A percentile compares a stretch with the other conserved stretches of the same genome.
These are phyloP conservation scores for Neonectria hederae DNA, from an alignment of 2,329 filamentous ascomycete genomes.

Conservation along the genomic window DNA sequence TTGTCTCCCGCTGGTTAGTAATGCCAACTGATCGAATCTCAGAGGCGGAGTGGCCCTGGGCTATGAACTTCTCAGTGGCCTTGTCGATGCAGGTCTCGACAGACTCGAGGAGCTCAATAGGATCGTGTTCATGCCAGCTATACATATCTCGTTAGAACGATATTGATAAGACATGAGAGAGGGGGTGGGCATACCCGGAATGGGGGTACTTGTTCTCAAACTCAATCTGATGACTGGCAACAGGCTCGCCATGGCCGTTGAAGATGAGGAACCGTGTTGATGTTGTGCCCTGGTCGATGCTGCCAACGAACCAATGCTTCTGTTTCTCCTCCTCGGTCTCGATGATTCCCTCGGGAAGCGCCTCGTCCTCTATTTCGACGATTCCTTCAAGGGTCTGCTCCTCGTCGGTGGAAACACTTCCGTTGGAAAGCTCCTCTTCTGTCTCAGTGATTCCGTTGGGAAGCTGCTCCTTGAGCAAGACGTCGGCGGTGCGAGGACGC, in stretches of 20 bases:
- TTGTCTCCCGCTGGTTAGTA: constrained; percentile 91
- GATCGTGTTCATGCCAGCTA: constrained; percentile 93
- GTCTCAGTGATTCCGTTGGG: constrained; percentile 43
- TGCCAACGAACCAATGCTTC: constrained; percentile 76
- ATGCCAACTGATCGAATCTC: constrained; percentile 84
- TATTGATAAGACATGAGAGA: not conserved
- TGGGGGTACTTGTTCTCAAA: constrained; percentile 86
- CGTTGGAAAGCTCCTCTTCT: constrained; percentile 30
- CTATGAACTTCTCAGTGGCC: constrained; percentile 75
- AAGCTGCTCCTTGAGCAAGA: constrained; percentile 37
- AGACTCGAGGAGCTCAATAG: constrained; percentile 76
- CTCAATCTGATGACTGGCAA: constrained; percentile 86
- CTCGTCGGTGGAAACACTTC: not conserved
- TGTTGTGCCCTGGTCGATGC: constrained; percentile 91
- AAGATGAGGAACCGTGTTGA: constrained; percentile 92
- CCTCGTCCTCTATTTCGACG: not conserved
- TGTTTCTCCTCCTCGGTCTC: constrained; percentile 46
- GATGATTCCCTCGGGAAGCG: constrained; percentile 44
- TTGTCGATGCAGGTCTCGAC: constrained; percentile 83
- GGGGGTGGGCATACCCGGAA: constrained; percentile 72
- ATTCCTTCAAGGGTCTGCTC: not conserved
- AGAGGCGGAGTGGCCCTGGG: constrained; percentile 71
- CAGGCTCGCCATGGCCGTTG: constrained; percentile 78
- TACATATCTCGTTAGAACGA: constrained; percentile 15
- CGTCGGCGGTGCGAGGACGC: constrained; percentile 37